Percentiles rank a stretch among this genome's conserved stretches.
Evolutionary conservation across 2,329 filamentous ascomycete species (phyloP).

Genomic region (Malbranchea cinnamomea): DNA sequence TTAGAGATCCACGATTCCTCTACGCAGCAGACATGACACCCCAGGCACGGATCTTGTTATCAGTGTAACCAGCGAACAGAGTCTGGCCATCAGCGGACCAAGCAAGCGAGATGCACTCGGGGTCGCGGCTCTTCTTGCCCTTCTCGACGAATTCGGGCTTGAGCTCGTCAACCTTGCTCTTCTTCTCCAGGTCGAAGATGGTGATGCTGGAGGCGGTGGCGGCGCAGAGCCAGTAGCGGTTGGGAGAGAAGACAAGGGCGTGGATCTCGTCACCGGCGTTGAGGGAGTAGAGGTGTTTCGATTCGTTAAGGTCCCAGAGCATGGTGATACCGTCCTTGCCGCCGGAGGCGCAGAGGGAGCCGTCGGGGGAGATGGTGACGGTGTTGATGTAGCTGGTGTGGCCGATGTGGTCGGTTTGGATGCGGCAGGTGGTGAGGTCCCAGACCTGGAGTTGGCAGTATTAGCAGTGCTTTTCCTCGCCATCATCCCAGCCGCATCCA

Average conservation of each 20-base stretch:
- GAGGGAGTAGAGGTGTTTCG: constrained; percentile 99
- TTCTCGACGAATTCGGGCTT: constrained; percentile 94
- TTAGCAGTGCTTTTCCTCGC: constrained; percentile 2
- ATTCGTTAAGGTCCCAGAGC: constrained; percentile 99
- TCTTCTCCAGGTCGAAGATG: constrained; percentile 99
- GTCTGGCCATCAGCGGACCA: constrained; percentile 99
- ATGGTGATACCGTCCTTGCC: constrained; percentile 99
- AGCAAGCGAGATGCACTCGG: constrained; percentile 92
- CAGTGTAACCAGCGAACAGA: constrained; percentile 98
- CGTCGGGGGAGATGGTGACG: constrained; percentile 98
- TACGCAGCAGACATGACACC: constrained; percentile 93
- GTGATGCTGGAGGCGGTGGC: constrained; percentile 96
- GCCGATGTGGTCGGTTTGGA: constrained; percentile 99
- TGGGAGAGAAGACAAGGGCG: constrained; percentile 98
- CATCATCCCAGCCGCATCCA: constrained; percentile 12
- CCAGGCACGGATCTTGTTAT: constrained; percentile 98
- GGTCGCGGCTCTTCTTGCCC: constrained; percentile 98
- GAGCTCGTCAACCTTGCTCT: constrained; percentile 99
- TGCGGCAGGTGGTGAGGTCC: constrained; percentile 98
- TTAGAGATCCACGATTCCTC: constrained; percentile 16
- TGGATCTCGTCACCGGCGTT: constrained; percentile 99
- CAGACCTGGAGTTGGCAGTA: constrained; percentile 54
- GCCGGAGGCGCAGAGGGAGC: constrained; percentile 95
- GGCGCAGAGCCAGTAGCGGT: constrained; percentile 99
- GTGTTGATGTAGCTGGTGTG: constrained; percentile 99